Conservation (phyloP, 768 basidiomycete genomes). For the Kwoniella pini region DNA sequence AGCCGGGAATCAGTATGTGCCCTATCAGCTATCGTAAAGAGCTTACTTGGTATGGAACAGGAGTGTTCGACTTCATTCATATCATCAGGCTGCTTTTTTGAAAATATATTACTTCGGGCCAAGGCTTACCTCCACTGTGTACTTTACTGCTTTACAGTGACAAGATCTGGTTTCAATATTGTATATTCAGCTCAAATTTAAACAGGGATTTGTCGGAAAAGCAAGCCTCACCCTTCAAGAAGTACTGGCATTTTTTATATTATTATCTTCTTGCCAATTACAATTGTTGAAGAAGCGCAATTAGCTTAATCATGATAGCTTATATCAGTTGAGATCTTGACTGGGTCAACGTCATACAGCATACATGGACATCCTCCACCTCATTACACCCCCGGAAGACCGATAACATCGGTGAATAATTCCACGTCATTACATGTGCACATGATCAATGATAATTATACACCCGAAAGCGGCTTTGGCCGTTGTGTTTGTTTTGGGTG, state of each 20-base stretch:
- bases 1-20: background rate
- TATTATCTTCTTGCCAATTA: no score
- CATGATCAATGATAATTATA: background rate
- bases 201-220: no score
- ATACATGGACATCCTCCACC: background rate
- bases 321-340: no score
- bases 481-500: background rate
- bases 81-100: background rate
- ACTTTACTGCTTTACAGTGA: slow-evolving; percentile 51
- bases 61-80: slow-evolving; percentile 42
- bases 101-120: background rate
- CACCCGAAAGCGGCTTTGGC: background rate
- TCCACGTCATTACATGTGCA: background rate
- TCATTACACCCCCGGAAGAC: background rate
- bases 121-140: slow-evolving; percentile 42
- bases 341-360: no score
- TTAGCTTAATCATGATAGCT: no score
- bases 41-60: slow-evolving; percentile 49
- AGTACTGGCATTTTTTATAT: slow-evolving; percentile 46
- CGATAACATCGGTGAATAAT: no score
- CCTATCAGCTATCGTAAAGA: background rate
- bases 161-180: slow-evolving; percentile 37
- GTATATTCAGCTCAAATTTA: background rate
- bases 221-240: slow-evolving; percentile 51
- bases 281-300: no score